Evolutionary conservation across 176 grass and related monocot genomes (phyloP), one percentile per base, ranked within the genome.

Genomic region (Pharus latifolius): DNA sequence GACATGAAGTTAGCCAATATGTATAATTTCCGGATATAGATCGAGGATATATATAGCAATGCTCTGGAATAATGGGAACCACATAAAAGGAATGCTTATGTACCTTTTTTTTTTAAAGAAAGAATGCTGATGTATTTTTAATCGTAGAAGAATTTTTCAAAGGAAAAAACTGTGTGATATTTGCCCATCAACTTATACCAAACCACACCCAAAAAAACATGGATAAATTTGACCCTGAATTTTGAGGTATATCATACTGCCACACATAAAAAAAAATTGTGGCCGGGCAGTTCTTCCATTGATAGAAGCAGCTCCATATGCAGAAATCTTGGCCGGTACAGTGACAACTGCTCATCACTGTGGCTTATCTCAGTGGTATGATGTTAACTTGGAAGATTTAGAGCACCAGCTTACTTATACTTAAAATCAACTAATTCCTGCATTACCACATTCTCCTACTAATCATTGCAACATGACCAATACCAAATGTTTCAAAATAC

Each of bases 261-360:
- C 66, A 77, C 29, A 4, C 49, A 29, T 9, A 65, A 65, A 30
- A 3, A 17, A 30, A 20, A 20, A 63, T 38, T 35, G 19, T 38
- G 45, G 49, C 49, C 13, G 75, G 63, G 11, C 33, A 27, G 40
- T 13, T 71, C 10, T 15, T 65, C 78, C 20, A 57, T 40, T 2
- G 40, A 57, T 6, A 33, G 29, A 48, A 70, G 81, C 73, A 64
- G 50, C 58, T 11, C 28, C 81, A 84, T 78, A 73, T 78, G 73
- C 65, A 28, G 26, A 77, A 25, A 83, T 71, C 37, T 77, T 43
- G 4, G 28, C 26, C 49, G 35, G 27, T 69, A 50, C 38, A 24
- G 61, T 46, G 65, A 46, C 72, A 70, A 29, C 38, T 23, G 72
- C 56, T 35, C 34, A 16, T 50, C 49, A 54, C 62, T 80, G 76